These are phyloP conservation scores for Curvularia eragrostidis DNA, from an alignment of 2,329 filamentous ascomycete species.

Conservation along the genomic window DNA sequence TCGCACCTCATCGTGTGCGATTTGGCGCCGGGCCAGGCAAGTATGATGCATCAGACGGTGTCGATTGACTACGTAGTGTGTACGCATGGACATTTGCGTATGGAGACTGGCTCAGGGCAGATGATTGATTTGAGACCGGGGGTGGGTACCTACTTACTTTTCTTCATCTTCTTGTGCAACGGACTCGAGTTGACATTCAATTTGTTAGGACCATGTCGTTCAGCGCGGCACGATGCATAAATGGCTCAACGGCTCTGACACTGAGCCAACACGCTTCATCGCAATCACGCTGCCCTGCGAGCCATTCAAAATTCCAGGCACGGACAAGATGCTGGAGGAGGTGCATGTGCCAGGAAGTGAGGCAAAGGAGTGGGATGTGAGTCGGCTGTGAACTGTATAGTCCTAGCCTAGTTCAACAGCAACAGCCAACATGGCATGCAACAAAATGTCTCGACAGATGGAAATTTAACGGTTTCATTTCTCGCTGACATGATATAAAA, in stretches of 20 bases:
- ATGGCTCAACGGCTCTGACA: slow-evolving; percentile 25
- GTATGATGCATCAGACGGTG: slow-evolving; percentile 27
- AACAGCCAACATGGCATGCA: neutral
- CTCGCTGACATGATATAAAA: slow-evolving; percentile 16
- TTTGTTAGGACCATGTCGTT: slow-evolving; percentile 25
- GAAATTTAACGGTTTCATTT: slow-evolving; percentile 9
- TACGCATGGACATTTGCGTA: slow-evolving; percentile 23
- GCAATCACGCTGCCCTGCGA: slow-evolving; percentile 32
- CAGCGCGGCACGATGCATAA: slow-evolving; percentile 35
- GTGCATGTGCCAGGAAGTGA: slow-evolving; percentile 14
- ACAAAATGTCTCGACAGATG: neutral
- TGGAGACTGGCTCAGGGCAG: slow-evolving; percentile 23
- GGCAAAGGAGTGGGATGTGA: neutral
- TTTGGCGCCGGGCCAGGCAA: slow-evolving; percentile 20
- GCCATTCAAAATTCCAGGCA: slow-evolving; percentile 31
- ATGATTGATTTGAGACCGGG: neutral
- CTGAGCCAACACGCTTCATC: slow-evolving; percentile 31
- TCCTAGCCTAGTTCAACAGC: neutral
- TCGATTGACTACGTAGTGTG: slow-evolving; percentile 31
- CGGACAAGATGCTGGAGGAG: slow-evolving; percentile 27
- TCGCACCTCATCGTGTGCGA: slow-evolving; percentile 11
- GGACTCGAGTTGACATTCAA: neutral
- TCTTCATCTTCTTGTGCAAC: neutral
- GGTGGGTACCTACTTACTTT: neutral
- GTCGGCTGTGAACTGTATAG: neutral